Conservation (phyloP, 805 yeast species). For the Hagleromyces aurorensis region DNA sequence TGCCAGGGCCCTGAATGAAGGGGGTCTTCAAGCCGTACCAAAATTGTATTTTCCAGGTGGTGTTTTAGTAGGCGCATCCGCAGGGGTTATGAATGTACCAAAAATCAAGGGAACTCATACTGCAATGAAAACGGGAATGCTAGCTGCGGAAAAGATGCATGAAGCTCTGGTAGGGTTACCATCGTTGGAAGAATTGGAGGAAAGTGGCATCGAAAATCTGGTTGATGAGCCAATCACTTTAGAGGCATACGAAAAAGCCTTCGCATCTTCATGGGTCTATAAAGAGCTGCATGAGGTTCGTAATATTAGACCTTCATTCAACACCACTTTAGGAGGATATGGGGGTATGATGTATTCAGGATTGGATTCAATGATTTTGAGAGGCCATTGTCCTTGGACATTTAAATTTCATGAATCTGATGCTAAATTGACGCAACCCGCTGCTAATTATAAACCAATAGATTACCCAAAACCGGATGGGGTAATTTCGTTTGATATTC, state of each 20-base stretch:
- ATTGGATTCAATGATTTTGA: slow-evolving; percentile 64
- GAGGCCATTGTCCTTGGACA: slow-evolving; percentile 86
- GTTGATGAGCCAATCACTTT: slow-evolving; percentile 42
- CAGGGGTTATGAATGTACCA: slow-evolving; percentile 96
- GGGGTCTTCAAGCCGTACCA: slow-evolving; percentile 93
- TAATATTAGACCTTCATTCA: slow-evolving; percentile 89
- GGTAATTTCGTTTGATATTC: slow-evolving; percentile 79
- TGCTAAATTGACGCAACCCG: slow-evolving; percentile 60
- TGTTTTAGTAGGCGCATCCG: slow-evolving; percentile 86
- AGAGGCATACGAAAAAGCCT: slow-evolving; percentile 51
- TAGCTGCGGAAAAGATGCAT: slow-evolving; percentile 85
- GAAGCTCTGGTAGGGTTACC: slow-evolving; percentile 40
- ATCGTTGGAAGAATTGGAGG: slow-evolving; percentile 35
- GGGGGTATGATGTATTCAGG: slow-evolving; percentile 88
- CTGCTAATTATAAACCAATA: slow-evolving; percentile 58
- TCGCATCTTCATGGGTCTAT: slow-evolving; percentile 75
- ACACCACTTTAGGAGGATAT: slow-evolving; percentile 59
- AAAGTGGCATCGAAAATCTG: slow-evolving; percentile 33
- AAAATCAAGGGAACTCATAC: slow-evolving; percentile 97
- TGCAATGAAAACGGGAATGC: slow-evolving; percentile 91
- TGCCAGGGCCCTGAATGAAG: slow-evolving; percentile 95
- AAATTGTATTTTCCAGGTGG: slow-evolving; percentile 93
- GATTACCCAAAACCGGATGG: slow-evolving; percentile 96
- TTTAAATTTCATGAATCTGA: slow-evolving; percentile 63
- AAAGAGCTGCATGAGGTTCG: slow-evolving; percentile 80